Conservation (phyloP, 2,329 filamentous ascomycete genomes). For the Aspergillus eucalypticola region DNA sequence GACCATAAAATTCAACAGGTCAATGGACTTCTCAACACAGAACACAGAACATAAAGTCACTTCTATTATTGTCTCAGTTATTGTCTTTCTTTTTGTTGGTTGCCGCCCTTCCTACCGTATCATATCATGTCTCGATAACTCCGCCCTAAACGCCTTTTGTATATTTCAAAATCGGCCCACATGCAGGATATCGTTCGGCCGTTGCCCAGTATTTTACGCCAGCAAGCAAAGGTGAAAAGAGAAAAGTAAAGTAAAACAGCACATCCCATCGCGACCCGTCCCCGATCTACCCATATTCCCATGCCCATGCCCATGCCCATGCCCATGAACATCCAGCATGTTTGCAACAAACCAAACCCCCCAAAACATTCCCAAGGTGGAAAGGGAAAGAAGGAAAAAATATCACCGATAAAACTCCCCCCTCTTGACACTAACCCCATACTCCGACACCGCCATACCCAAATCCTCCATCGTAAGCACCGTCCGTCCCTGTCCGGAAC, state of each 20-base stretch:
- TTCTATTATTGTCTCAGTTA: not conserved
- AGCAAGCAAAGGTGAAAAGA: not conserved
- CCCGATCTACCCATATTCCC: not conserved
- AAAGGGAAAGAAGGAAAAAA: too few relatives aligned
- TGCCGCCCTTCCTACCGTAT: too few relatives aligned
- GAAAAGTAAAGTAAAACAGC: not conserved
- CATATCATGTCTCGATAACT: too few relatives aligned
- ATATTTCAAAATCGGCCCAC: not conserved
- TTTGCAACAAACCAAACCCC: not conserved
- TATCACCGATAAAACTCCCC: constrained; percentile 88
- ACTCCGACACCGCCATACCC: constrained; percentile 96
- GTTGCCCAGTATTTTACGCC: not conserved
- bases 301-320: not conserved
- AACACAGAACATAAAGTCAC: not conserved
- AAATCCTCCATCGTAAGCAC: constrained; percentile 98
- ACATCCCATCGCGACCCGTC: not conserved
- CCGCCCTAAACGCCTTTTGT: not conserved
- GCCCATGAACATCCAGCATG: not conserved
- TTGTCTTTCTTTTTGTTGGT: not conserved
- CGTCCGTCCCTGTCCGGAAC: constrained; percentile 78
- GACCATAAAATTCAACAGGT: too few relatives aligned
- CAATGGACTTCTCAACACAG: too few relatives aligned
- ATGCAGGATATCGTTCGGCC: constrained; percentile 7
- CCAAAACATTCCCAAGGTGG: constrained; percentile 1
- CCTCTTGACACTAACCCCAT: constrained; percentile 95